Conservation (phyloP, 352 stramenopile species). For the Plasmopara muralis region DNA sequence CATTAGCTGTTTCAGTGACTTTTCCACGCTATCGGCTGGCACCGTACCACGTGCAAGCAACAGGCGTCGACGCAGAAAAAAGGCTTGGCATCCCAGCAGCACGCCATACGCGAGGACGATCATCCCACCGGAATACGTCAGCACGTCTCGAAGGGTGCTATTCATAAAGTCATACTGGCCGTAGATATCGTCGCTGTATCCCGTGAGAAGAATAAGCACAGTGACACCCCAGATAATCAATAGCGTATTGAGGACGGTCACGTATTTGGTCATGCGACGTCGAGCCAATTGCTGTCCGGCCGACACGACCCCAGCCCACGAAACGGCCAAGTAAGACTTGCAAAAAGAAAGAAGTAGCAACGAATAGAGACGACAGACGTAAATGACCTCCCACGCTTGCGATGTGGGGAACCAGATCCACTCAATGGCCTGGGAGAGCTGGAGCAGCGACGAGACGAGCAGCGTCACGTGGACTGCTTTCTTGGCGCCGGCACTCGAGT, state of each 20-base stretch:
- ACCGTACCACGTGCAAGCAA: conserved; percentile 67
- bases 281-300: conserved; percentile 56
- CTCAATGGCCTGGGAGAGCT: conserved; percentile 51
- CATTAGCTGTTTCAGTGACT: conserved; percentile 76
- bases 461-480: conserved; percentile 70
- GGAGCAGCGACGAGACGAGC: conserved; percentile 53
- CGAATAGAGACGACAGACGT: conserved; percentile 57
- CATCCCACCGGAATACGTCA: conserved; percentile 53
- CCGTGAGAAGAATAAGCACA: conserved; percentile 42
- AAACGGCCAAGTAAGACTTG: conserved; percentile 78
- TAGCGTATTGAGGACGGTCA: conserved; percentile 48
- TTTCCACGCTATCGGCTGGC: conserved; percentile 56
- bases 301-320: conserved; percentile 76
- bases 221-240: conserved; percentile 55
- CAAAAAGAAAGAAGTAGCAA: conserved; percentile 67
- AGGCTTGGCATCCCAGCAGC: conserved; percentile 66
- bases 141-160: conserved; percentile 35
- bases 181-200: conserved; percentile 43
- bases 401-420: conserved; percentile 56
- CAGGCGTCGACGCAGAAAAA: conserved; percentile 62
- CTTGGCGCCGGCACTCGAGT: conserved; percentile 47
- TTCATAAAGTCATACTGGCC: conserved; percentile 65
- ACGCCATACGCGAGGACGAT: conserved; percentile 62
- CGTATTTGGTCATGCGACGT: conserved; percentile 43
- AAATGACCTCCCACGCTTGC: conserved; percentile 58